These are phyloP conservation scores for Cenchrus americanus DNA, from an alignment of 176 grass and related monocot species.

Conservation along the genomic window DNA sequence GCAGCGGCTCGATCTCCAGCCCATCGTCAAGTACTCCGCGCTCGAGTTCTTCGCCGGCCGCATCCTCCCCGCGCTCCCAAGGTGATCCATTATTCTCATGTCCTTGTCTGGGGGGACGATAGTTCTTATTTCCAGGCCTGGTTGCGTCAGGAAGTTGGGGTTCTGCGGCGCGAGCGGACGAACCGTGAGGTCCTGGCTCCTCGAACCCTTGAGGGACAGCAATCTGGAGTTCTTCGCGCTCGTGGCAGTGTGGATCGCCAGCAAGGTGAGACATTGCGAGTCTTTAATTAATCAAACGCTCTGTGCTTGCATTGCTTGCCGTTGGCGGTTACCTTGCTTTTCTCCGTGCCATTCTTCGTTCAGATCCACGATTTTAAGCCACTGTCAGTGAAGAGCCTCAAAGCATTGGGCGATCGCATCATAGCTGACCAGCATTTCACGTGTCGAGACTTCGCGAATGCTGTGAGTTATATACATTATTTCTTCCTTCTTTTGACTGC, in stretches of 20 bases:
- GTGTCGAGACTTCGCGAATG: conserved; percentile 63
- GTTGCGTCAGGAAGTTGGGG: conserved; percentile 44
- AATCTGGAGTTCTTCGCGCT: conserved; percentile 88
- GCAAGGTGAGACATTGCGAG: conserved; percentile 54
- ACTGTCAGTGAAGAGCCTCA: conserved; percentile 77
- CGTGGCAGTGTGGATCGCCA: conserved; percentile 79
- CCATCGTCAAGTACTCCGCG: conserved; percentile 84
- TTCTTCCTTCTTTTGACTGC: not conserved
- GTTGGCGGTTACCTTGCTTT: not conserved
- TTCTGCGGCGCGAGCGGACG: conserved; percentile 28
- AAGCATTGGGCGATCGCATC: conserved; percentile 70
- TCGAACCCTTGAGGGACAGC: conserved; percentile 78
- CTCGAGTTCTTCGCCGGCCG: conserved; percentile 69
- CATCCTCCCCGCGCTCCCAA: conserved; percentile 67
- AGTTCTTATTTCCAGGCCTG: conserved; percentile 6
- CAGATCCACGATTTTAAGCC: conserved; percentile 69
- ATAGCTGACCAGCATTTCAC: conserved; percentile 91
- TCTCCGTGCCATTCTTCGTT: conserved; percentile 17
- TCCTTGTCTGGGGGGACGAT: not conserved
- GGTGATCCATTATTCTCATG: conserved; percentile 37
- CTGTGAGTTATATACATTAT: conserved; percentile 46
- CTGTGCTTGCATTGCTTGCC: not conserved
- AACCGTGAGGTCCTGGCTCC: conserved; percentile 63
- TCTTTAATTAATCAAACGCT: not conserved
- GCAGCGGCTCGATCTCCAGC: conserved; percentile 72